Base-by-base conservation (phyloP, 2,329 filamentous ascomycete species). In the Penicillium sp. region DNA sequence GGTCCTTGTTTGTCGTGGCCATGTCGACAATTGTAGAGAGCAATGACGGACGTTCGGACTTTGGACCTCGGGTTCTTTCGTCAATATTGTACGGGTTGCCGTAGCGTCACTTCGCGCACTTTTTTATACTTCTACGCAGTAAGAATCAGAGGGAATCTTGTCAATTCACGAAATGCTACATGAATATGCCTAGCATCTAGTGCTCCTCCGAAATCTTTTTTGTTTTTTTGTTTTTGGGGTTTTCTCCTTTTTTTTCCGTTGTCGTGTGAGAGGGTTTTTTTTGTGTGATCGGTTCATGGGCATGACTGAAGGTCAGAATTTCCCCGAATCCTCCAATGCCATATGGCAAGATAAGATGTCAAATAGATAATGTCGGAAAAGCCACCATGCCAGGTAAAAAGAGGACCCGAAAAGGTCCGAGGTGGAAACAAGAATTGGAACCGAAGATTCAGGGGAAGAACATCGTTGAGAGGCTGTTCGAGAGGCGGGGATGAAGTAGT, bases 1-100 rank as follows among this genome's bases (percentile, higher is more conserved):
- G 62, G 42, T 71, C 69, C 44, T 60, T 67, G 36, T 63, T 65
- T 39, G 56, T 53, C 22, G 65, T 57, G 47, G 65, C 58, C 66
- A 69, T 69, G 52, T 54, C 38, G 41, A 49, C 44, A 38, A 36
- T 42, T 42, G 36, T 39, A 42, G 37, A 46, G 32, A 42, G 39
- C 40, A 42, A 38, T 44, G 39, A 41, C 31, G 8, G 39, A 24
- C 24, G 45, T 43, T 20, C 4, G 3, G 18, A 20, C 18, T 20
- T 20, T 52, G 54, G 45, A 50, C 46, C 46, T 59, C 57, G 51
- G 55, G 48, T 36, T 36, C 18, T 49, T 32, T 34, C 3, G 50
- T 50, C 45, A 48, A 47, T 41, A 42, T 20, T 14, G 28, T 56
- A 57, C 56, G 54, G 56, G 40, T 14, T 35, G 20, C 53, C 43